phyloP scores from a whole-genome alignment of 768 basidiomycete genomes.

The Suillus fuscotomentosus region DNA sequence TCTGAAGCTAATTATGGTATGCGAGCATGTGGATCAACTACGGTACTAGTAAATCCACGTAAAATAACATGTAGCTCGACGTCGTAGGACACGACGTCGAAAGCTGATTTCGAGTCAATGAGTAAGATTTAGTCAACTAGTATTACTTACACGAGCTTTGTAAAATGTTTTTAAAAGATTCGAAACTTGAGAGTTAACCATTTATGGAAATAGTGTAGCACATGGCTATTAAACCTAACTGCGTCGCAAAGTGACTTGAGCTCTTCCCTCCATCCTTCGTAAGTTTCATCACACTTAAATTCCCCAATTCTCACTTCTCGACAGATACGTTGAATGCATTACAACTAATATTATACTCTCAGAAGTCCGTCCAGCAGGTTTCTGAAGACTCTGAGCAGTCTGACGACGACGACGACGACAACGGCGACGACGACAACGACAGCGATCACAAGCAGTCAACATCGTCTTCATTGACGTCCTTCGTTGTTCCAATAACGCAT shows the following conservation, averaged over 20 bases:
- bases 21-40: background rate
- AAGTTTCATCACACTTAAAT: slow-evolving; percentile 5
- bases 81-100: background rate
- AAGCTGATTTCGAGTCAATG: background rate
- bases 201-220: background rate
- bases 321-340: slow-evolving; percentile 38
- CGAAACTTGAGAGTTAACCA: background rate
- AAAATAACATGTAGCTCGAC: background rate
- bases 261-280: slow-evolving; percentile 9
- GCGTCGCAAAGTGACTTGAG: slow-evolving; percentile 3
- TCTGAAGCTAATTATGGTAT: background rate
- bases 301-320: too few species aligned
- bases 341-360: slow-evolving; percentile 37
- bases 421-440: background rate
- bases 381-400: slow-evolving; percentile 8
- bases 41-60: background rate
- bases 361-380: slow-evolving; percentile 49
- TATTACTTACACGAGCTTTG: too few species aligned
- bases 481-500: slow-evolving; percentile 21
- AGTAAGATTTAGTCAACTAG: too few species aligned
- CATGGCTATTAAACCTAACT: background rate
- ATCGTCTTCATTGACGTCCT: slow-evolving; percentile 48
- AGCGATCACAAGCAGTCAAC: background rate
- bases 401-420: background rate
- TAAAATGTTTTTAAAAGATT: background rate